These are phyloP conservation scores for Pseudozyma flocculosa DNA, from an alignment of 1,284 basidiomycete genomes.

Conservation along the genomic window DNA sequence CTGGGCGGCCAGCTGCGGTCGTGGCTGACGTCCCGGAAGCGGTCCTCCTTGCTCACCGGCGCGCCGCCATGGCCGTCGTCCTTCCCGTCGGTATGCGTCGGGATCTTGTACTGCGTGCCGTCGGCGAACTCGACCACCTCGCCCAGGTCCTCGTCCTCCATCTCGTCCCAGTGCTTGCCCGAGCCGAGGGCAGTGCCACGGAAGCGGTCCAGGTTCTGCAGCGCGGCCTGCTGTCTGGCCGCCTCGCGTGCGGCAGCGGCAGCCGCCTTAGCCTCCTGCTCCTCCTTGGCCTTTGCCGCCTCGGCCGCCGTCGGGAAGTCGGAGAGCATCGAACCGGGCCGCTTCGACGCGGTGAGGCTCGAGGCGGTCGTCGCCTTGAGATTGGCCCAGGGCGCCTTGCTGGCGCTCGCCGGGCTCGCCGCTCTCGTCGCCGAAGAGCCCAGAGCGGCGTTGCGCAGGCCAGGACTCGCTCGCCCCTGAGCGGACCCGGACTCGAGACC, in stretches of 20 bases:
- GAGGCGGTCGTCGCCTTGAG: constrained; percentile 24
- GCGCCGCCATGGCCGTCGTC: constrained; percentile 7
- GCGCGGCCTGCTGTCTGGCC: constrained; percentile 35
- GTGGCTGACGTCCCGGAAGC: constrained; percentile 51
- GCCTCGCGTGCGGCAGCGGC: constrained; percentile 42
- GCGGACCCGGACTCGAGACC: constrained; percentile 24
- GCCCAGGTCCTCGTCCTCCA: constrained; percentile 53
- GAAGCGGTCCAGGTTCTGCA: constrained; percentile 52
- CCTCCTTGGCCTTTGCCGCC: constrained; percentile 43
- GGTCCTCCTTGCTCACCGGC: constrained; percentile 48
- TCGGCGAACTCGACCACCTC: constrained; percentile 57
- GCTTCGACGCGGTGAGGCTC: neutral
- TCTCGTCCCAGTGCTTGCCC: constrained; percentile 55
- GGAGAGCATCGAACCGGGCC: constrained; percentile 13
- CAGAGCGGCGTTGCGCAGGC: constrained; percentile 36
- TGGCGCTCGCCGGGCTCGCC: constrained; percentile 23
- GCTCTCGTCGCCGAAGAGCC: constrained; percentile 19
- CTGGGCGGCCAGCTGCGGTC: constrained; percentile 50
- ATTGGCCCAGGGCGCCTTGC: constrained; percentile 43
- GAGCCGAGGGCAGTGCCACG: constrained; percentile 41
- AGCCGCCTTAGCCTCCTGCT: constrained; percentile 47
- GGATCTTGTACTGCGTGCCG: constrained; percentile 55
- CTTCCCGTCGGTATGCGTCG: constrained; percentile 25
- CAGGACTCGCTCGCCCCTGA: constrained; percentile 33
- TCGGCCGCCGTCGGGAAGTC: constrained; percentile 57